Conservation (phyloP, 441 rosid genomes). For the Populus tomentosa region DNA sequence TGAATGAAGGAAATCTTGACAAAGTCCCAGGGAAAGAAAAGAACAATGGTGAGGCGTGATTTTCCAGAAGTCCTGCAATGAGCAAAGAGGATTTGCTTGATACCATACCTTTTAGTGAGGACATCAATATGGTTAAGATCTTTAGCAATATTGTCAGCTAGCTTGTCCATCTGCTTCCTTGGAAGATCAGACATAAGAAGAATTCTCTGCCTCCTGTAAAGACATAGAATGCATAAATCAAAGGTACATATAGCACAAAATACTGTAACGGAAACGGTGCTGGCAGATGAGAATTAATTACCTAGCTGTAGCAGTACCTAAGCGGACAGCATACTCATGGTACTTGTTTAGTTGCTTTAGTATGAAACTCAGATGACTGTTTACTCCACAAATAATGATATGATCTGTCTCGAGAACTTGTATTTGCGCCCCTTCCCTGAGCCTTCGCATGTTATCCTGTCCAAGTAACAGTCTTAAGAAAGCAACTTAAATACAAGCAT, state of each 20-base stretch:
- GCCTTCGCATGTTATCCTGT: constrained; percentile 86
- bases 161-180: constrained; percentile 87
- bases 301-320: constrained; percentile 96
- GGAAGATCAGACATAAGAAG: constrained; percentile 97
- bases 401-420: constrained; percentile 94
- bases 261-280: background rate
- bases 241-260: constrained; percentile 4
- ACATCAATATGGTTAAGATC: constrained; percentile 86
- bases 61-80: background rate
- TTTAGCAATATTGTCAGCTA: constrained; percentile 69
- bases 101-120: constrained; percentile 76
- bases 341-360: constrained; percentile 87
- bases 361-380: constrained; percentile 71
- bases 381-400: constrained; percentile 85
- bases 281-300: constrained; percentile 30
- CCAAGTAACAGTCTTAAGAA: constrained; percentile 26
- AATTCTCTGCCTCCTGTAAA: constrained; percentile 84
- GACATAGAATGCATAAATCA: constrained; percentile 18
- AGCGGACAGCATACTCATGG: constrained; percentile 85
- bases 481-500: constrained; percentile 10
- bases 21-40: background rate
- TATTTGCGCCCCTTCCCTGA: constrained; percentile 96
- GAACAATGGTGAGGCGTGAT: background rate
- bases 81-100: background rate
- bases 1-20: background rate